phyloP scores from a whole-genome alignment of 371 early-diverging fungal species.

The Mortierella sp. region DNA sequence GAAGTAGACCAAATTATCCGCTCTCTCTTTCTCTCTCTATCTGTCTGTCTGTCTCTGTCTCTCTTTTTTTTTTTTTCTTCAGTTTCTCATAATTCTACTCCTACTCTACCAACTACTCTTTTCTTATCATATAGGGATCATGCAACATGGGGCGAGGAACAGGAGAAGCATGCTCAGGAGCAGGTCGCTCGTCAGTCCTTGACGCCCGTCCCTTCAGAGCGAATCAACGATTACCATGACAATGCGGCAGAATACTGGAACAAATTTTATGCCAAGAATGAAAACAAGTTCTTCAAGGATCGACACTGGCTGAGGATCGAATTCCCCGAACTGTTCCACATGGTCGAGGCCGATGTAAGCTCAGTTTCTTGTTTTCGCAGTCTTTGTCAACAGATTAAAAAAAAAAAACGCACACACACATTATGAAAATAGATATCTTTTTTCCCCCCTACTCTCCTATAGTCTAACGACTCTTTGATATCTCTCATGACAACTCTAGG shows the following conservation, averaged over 20 bases:
- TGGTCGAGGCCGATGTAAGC: conserved; percentile 45
- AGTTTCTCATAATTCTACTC: background rate
- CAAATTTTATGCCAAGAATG: conserved; percentile 91
- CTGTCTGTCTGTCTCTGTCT: no score
- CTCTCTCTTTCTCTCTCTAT: no score
- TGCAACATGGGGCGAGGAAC: conserved; percentile 82
- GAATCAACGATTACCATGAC: conserved; percentile 43
- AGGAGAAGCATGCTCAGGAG: conserved; percentile 57
- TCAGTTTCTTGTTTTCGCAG: background rate
- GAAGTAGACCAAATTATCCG: no score
- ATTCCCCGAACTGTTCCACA: conserved; percentile 81
- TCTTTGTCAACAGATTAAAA: no score
- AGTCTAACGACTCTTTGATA: background rate
- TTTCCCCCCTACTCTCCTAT: no score
- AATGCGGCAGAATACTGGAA: conserved; percentile 62
- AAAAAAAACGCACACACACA: no score
- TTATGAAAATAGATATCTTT: no score
- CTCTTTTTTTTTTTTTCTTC: no score
- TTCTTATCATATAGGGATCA: conserved; percentile 71
- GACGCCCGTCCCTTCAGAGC: conserved; percentile 32
- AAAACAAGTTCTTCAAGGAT: conserved; percentile 94
- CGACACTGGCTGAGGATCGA: conserved; percentile 97
- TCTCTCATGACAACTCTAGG: conserved; percentile 25
- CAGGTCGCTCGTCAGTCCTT: conserved; percentile 39
- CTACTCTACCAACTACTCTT: conserved; percentile 1